Base-by-base conservation (phyloP, 1,284 basidiomycete species). In the Rhizoctonia solani region DNA sequence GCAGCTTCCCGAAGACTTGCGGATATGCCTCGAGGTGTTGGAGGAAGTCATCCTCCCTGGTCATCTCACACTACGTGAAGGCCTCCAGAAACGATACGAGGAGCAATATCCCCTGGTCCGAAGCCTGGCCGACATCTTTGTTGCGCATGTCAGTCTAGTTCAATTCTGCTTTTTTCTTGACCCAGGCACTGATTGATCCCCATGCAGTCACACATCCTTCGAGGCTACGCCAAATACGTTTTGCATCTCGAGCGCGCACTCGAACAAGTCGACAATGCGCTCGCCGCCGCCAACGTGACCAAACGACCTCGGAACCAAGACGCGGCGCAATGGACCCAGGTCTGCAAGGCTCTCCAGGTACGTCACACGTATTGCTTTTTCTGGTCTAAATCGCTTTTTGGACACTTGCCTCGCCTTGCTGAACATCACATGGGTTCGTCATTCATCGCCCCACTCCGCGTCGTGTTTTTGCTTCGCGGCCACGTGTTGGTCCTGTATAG, bases 71-170 rank as follows among this genome's bases (percentile, higher is more conserved):
- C 83, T 97, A 27, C 89, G 87, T 61, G 87, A 91, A 53, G 89
- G 89, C 23, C 78, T 98, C 71, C 85, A 85, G 74, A 93, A 90
- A 78, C 82, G 93, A 49, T 96, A 95, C 70, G 92, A 95, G 69
- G 92, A 95, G 73, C 93, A 96, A 75, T 96, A 90, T 74, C 94
- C 94, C 2, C 83, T 97, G 23, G 94, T 97, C 39, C 83, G 94
- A 61, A 91, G 89, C 39, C 81, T 98, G 39, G 94, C 94, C 39
- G 93, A 96, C 73, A 92, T 97, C 13, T 98, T 97, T 77, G 90
- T 93, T 37, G 86, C 90, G 13, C 94, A 94, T 78, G 95, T 95
- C 74, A 78, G 91, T 82, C 23, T 56, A 67, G 54, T 29, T n/a
- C 34, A 23, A n/a, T 47, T 34, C 5, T 14, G 19, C 39, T 21